Base-by-base conservation (phyloP, 768 basidiomycete genomes). In the Termitomyces sp. region DNA sequence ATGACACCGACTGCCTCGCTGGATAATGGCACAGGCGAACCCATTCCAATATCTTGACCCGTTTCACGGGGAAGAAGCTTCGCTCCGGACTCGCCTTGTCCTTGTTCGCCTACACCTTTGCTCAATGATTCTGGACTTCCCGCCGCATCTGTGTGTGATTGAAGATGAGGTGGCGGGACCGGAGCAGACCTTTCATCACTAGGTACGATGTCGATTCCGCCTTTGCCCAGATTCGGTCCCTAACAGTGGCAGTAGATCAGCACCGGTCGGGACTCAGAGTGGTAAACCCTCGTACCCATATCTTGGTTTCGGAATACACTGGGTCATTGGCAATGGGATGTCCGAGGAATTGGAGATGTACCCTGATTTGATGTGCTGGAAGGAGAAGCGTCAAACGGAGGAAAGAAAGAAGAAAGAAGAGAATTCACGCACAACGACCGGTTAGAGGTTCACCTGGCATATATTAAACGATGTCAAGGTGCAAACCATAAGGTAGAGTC, bases 281-380 rank as follows among this genome's bases (percentile, higher is more conserved):
- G 46, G 49, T 32, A 18, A 14, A 47, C 24, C 9, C 18, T 63
- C 67, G 41, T 63, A 85, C 90, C 90, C 90, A 92, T 52, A 91
- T 90, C 41, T 79, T 80, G 34, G 76, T 74, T 58, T 90, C 88
- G 18, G 89, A 88, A 71, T 99, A 99, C 3, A 98, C 81, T 2
- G 94, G 92, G 63, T 98, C 97, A 68, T 99, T 98, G 12, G 92
- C 91, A 61, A 99, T 94, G 0, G 97, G 89, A 67, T 91, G 76
- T 1, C 96, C 97, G 56, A 99, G 83, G 71, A 82, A 98, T 71
- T 98, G 97, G 3, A 99, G 81, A 67, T 99, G 97, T 3, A 99
- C 96, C 50, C 97, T 83, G 57, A 98, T 91, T 71, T 99, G 97
- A 73, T 99, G 97, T 0, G 97, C 94, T 97, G 62, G n/a, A 48